A percentile compares a stretch with the other conserved stretches of the same genome.
phyloP scores from a whole-genome alignment of 805 yeast genomes.

The Schizosaccharomyces octosporus region DNA sequence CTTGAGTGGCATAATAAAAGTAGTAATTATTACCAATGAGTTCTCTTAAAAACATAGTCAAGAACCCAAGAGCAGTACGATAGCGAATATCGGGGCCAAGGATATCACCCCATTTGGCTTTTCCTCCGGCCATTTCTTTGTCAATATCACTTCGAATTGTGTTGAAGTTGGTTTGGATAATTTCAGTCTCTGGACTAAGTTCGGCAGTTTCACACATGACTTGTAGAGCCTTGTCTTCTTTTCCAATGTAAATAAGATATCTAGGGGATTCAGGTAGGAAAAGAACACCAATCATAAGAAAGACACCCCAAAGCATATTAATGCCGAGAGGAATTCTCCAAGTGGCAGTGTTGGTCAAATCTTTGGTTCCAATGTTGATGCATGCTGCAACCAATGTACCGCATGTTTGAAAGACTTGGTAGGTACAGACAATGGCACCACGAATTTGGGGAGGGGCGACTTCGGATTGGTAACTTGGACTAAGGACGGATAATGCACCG shows the following conservation, averaged over 20 bases:
- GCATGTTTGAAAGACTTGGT: conserved; percentile 48
- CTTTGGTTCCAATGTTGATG: conserved; percentile 41
- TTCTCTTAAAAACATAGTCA: conserved; percentile 31
- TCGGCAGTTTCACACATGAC: conserved; percentile 25
- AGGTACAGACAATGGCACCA: conserved; percentile 7
- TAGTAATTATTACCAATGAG: conserved; percentile 43
- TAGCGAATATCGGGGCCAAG: conserved; percentile 19
- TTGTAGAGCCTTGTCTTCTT: conserved; percentile 30
- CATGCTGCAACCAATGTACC: conserved; percentile 48
- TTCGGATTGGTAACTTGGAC: conserved; percentile 35
- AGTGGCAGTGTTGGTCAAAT: conserved; percentile 20
- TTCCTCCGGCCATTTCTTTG: conserved; percentile 25
- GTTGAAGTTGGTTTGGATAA: conserved; percentile 15
- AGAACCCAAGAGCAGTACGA: conserved; percentile 19
- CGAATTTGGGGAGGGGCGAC: conserved; percentile 16
- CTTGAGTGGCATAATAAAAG: conserved; percentile 37
- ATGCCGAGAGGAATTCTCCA: conserved; percentile 44
- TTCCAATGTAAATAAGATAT: conserved; percentile 32
- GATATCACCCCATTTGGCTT: conserved; percentile 27
- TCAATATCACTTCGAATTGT: conserved; percentile 22
- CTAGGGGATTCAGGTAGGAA: conserved; percentile 60
- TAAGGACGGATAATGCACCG: conserved; percentile 45
- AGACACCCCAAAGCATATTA: conserved; percentile 42
- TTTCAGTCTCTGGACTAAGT: conserved; percentile 10
- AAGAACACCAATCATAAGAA: conserved; percentile 35